These are phyloP conservation scores for Trichoderma reesei DNA, from an alignment of 495 filamentous ascomycete species.

Conservation along the genomic window DNA sequence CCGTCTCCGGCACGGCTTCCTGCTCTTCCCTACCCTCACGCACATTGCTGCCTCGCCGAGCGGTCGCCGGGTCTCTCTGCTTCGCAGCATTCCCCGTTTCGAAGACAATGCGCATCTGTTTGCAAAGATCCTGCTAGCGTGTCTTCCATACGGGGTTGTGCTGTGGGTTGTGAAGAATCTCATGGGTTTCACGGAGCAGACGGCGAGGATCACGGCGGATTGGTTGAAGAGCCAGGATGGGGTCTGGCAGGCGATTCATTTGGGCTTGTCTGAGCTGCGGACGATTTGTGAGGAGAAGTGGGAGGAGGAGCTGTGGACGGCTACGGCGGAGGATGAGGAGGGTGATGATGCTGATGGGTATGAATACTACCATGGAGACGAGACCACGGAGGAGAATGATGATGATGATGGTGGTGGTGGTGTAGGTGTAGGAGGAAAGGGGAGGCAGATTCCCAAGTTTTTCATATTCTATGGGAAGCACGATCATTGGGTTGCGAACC, in stretches of 20 bases:
- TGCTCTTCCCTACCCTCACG: conserved; percentile 71
- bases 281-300: conserved; percentile 68
- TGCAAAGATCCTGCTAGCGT: conserved; percentile 35
- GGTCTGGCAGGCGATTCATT: conserved; percentile 59
- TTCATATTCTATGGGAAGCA: conserved; percentile 69
- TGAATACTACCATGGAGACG: no score
- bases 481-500: conserved; percentile 77
- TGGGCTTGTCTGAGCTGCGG: conserved; percentile 58
- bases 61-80: conserved; percentile 46
- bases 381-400: conserved; percentile 12
- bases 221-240: conserved; percentile 56
- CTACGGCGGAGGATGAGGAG: conserved; percentile 18
- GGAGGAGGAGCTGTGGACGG: conserved; percentile 74
- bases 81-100: conserved; percentile 46
- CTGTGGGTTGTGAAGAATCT: conserved; percentile 34
- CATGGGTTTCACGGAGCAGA: conserved; percentile 46
- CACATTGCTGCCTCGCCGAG: conserved; percentile 59
- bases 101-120: conserved; percentile 43
- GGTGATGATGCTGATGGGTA: conserved; percentile 7
- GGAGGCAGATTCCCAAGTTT: conserved; percentile 38
- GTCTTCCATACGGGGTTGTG: conserved; percentile 37
- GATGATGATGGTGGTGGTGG: background rate
- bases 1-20: conserved; percentile 41
- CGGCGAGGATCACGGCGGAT: conserved; percentile 46
- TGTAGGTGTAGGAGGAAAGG: conserved; percentile 12